Percentiles rank a stretch among this genome's conserved stretches.
Conservation (phyloP, 2,329 filamentous ascomycete genomes). For the Pseudogymnoascus sp. region DNA sequence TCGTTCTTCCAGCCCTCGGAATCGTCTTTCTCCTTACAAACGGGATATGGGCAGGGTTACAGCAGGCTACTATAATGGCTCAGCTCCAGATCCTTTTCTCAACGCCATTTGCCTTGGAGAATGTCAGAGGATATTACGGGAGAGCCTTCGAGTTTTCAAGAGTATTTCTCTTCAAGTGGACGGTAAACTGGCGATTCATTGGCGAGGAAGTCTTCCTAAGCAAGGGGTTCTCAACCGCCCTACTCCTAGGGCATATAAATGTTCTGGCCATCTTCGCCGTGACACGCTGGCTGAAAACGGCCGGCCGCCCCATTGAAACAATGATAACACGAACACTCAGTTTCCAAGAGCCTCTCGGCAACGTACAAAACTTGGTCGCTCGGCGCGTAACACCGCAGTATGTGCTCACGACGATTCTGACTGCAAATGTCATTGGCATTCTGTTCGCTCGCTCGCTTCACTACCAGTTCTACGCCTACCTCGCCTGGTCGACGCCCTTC, state of each 20-base stretch:
- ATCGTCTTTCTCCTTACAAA: constrained; percentile 66
- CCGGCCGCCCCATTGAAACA: constrained; percentile 40
- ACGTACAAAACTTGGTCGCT: constrained; percentile 40
- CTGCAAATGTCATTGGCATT: constrained; percentile 58
- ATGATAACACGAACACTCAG: constrained; percentile 31
- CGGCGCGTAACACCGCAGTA: constrained; percentile 50
- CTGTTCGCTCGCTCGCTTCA: constrained; percentile 64
- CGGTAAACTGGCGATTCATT: constrained; percentile 97
- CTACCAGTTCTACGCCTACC: constrained; percentile 69
- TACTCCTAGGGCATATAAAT: constrained; percentile 49
- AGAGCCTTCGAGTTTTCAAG: constrained; percentile 86
- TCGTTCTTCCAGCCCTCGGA: constrained; percentile 74
- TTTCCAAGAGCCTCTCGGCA: constrained; percentile 28
- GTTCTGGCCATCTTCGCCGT: constrained; percentile 49
- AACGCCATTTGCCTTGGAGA: constrained; percentile 60
- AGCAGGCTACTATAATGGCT: constrained; percentile 61
- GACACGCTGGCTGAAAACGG: constrained; percentile 54
- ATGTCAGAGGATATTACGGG: constrained; percentile 64
- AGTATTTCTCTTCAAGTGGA: constrained; percentile 95
- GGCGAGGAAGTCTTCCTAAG: constrained; percentile 74
- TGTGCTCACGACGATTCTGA: constrained; percentile 54
- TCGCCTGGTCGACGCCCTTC: constrained; percentile 66
- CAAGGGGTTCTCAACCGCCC: constrained; percentile 47
- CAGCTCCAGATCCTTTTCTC: constrained; percentile 67
- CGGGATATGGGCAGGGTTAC: constrained; percentile 58